These are phyloP conservation scores for Penicillium sp. DNA, from an alignment of 2,329 filamentous ascomycete species.

Conservation along the genomic window DNA sequence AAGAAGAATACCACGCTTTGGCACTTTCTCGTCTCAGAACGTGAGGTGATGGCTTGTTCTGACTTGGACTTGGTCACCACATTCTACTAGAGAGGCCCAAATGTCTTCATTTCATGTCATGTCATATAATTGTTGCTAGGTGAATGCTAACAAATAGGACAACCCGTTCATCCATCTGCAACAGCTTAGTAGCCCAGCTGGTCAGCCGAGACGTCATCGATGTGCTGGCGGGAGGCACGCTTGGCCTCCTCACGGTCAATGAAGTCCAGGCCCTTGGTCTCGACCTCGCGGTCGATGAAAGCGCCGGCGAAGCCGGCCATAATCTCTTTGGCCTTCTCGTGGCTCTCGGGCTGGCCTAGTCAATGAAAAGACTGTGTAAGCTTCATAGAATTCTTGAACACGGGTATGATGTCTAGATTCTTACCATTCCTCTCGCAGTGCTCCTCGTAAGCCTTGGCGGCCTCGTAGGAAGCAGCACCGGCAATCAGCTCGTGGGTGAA, in stretches of 20 bases:
- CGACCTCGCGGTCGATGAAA: conserved; percentile 71
- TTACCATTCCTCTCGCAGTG: conserved; percentile 65
- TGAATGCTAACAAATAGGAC: not conserved
- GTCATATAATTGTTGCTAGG: not conserved
- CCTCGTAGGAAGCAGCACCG: conserved; percentile 72
- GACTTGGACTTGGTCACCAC: not conserved
- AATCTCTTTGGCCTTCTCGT: conserved; percentile 72
- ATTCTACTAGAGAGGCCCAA: not conserved
- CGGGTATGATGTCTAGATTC: conserved; percentile 12
- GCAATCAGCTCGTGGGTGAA: conserved; percentile 71
- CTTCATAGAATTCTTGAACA: not conserved
- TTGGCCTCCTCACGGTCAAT: conserved; percentile 59
- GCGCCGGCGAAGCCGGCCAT: conserved; percentile 69
- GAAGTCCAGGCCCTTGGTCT: conserved; percentile 63
- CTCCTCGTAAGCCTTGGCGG: conserved; percentile 76
- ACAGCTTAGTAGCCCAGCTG: not conserved
- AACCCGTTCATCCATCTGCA: not conserved
- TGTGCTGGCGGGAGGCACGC: conserved; percentile 45
- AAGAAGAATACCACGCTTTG: not conserved
- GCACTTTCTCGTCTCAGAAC: not conserved
- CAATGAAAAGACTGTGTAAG: not conserved
- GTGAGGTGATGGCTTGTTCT: no score
- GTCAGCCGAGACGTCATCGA: not conserved
- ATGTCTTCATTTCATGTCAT: not conserved
- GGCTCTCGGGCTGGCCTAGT: conserved; percentile 64